Evolutionary conservation across 1,284 basidiomycete genomes (phyloP), one percentile per base, ranked within the genome.

Genomic region (Ganoderma lucidum): DNA sequence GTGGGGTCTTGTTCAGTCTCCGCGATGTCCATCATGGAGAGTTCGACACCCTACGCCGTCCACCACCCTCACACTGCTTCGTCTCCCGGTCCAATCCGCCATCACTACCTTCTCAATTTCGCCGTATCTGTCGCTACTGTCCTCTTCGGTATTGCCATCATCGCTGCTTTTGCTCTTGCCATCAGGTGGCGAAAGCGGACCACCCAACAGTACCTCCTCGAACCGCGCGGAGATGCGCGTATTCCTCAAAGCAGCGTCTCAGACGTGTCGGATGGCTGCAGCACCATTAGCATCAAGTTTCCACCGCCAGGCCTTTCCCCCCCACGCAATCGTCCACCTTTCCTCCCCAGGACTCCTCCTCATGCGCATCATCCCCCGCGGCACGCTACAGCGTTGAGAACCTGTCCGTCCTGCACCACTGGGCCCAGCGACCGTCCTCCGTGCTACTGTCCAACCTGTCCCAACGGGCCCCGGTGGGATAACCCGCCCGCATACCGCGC

Each of bases 51-150:
- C 35, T 59, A 35, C 56, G 35, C 30, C 56, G 35, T 17, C 17
- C 56, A 39, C 35, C 56, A 15, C 35, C 15, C 32, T 3, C 35
- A 59, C 39, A 32, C 56, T 45, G 59, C 64, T 28, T 65, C 68
- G 10, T 63, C 65, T 53, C 53, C 65, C 0, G 62, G 62, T 19
- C 66, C 69, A 10, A 63, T 48, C 66, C 41, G 67, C 64, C 41
- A 44, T 58, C 59, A 61, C 44, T 64, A 70, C 64, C 65, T 68
- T 39, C 66, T 72, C 51, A 72, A 72, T 63, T 72, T 68, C n/a
- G 66, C 71, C 41, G 69, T 72, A 55, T 72, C 68, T 2, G 65
- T 69, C 8, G 71, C 66, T 44, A 64, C 62, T 23, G 67, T 72
- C 32, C 68, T 72, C 32, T 53, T 70, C 23, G 71, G 71, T 10